Percentiles rank a stretch among this genome's conserved stretches.
Evolutionary conservation across 2,329 filamentous ascomycete species (phyloP).

Genomic region (Ustulina deusta): DNA sequence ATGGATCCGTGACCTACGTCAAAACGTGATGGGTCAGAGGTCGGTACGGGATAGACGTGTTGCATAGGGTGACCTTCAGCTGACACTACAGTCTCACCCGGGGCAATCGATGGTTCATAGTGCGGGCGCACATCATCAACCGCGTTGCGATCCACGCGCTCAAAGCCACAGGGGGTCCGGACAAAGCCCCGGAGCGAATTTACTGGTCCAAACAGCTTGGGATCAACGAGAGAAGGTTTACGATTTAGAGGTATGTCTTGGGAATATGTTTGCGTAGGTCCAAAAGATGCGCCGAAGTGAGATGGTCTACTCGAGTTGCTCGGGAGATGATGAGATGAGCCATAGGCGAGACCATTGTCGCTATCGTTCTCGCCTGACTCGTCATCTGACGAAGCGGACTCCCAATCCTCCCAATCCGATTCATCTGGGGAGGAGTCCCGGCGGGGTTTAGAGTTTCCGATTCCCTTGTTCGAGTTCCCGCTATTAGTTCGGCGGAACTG

Average conservation of each 20-base stretch:
- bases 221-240: constrained; percentile 65
- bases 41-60: constrained; percentile 74
- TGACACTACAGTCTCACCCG: constrained; percentile 52
- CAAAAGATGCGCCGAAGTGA: constrained; percentile 34
- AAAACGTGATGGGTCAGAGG: constrained; percentile 72
- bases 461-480: constrained; percentile 53
- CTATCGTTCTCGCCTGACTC: constrained; percentile 59
- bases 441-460: constrained; percentile 57
- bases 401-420: constrained; percentile 71
- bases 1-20: constrained; percentile 67
- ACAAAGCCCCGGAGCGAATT: constrained; percentile 71
- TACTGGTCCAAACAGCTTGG: constrained; percentile 68
- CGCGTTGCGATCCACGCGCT: constrained; percentile 53
- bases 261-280: constrained; percentile 40
- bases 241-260: constrained; percentile 46
- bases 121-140: constrained; percentile 47
- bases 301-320: constrained; percentile 34
- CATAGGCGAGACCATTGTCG: constrained; percentile 59
- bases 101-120: constrained; percentile 53
- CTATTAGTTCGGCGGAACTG: constrained; percentile 57
- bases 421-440: constrained; percentile 58
- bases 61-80: constrained; percentile 63
- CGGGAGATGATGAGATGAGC: constrained; percentile 49
- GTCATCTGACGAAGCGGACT: constrained; percentile 64
- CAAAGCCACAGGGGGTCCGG: constrained; percentile 68